Percentiles rank a stretch among this genome's conserved stretches.
Evolutionary conservation across 257 asterid species (phyloP).

Genomic region (Solanum tacnaense): DNA sequence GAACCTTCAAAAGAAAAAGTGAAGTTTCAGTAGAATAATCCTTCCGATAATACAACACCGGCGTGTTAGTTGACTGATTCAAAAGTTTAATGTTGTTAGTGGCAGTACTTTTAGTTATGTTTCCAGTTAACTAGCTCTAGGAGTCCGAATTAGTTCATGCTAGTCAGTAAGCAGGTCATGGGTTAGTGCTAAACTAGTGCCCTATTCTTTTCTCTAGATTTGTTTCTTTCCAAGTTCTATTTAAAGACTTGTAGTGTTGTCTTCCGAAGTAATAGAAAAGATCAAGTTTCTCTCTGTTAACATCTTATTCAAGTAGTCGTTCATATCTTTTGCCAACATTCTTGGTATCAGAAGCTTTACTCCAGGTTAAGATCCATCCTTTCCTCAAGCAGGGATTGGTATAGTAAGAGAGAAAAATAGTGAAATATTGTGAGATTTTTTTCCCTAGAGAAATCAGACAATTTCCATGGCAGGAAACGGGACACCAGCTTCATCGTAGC

Average conservation of each 20-base stretch:
- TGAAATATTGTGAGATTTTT: neutral
- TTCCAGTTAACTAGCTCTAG: neutral
- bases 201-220: neutral
- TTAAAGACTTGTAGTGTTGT: neutral
- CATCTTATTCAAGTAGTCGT: too few relatives aligned
- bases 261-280: neutral
- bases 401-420: neutral
- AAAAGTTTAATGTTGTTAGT: neutral
- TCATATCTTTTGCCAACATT: neutral
- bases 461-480: neutral
- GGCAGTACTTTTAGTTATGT: neutral
- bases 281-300: neutral
- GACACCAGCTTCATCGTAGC: neutral
- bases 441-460: neutral
- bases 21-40: neutral
- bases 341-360: neutral
- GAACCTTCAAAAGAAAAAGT: slow-evolving; percentile 45
- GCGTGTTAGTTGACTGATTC: neutral
- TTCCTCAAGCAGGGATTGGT: neutral
- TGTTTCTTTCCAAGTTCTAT: neutral
- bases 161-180: neutral
- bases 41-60: neutral
- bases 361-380: neutral
- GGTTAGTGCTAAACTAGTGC: neutral
- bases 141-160: neutral